Evolutionary conservation across 192 early-diverging fungal species (phyloP), one percentile per base, ranked within the genome.

Genomic region (Coemansia sp.): DNA sequence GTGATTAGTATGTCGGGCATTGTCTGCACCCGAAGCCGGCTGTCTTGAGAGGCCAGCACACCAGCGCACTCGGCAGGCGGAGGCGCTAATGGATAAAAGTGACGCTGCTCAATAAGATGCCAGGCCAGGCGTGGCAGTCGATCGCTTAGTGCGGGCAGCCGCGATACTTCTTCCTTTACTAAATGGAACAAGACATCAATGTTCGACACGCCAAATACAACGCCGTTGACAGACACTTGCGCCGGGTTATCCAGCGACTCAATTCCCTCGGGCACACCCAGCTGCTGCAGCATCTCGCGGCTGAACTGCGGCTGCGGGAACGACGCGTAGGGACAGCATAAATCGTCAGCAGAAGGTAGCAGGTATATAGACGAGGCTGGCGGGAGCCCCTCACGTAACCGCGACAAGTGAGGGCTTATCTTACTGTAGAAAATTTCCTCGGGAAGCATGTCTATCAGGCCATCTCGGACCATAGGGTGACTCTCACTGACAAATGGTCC

Each of bases 61-160:
- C 63, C 72, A 7, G 72, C 73, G 71, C 80, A 67, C 62, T 71
- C 44, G 38, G 64, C 6, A 70, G 82, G 60, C 38, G 88, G 87
- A 4, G 94, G 92, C 38, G 89, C 90, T 11, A 96, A 82, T n/a
- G 97, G 95, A 64, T 95, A 96, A 42, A 97, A 87, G 62, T 84
- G 76, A 25, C 92, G 87, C 76, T 97, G 95, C 60, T 90, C 85
- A 12, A 98, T 63, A 55, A 97, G 70, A 63, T 97, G 92, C 60
- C 85, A 78, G 29, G 91, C 88, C 17, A 95, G 78, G 21, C 91
- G 86, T 9, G 86, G 80, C 62, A 95, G 74, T 10, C 90, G 88
- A 75, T 95, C 93, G 45, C 67, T 75, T 37, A 76, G 44, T 2
- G 68, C 64, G 0, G 85, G 76, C 50, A 74, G 34, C 41, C 88